Evolutionary conservation across 176 grass and related monocot genomes (phyloP).

Genomic region (Microstegium vimineum): DNA sequence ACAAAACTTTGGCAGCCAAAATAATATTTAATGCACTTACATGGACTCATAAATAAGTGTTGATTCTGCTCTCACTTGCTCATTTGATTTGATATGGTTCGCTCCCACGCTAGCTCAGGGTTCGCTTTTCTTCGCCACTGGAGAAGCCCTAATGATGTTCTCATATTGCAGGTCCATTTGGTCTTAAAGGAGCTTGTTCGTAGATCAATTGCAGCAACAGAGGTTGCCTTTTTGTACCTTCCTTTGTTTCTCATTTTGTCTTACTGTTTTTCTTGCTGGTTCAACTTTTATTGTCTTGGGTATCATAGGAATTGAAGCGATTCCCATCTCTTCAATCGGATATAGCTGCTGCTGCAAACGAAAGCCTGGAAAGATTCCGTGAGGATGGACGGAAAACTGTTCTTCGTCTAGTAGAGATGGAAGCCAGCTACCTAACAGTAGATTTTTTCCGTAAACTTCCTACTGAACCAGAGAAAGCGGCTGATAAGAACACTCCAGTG

Average conservation of each 20-base stretch:
- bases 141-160: neutral
- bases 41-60: neutral
- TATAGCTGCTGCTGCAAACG: conserved; percentile 96
- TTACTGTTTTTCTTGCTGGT: neutral
- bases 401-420: conserved; percentile 97
- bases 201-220: conserved; percentile 86
- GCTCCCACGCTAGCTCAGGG: neutral
- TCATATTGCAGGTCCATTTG: conserved; percentile 76
- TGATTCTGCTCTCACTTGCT: neutral
- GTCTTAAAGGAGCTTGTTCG: conserved; percentile 97
- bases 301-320: conserved; percentile 83
- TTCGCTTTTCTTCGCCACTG: neutral
- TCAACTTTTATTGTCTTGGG: conserved; percentile 7
- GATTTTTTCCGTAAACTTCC: conserved; percentile 99
- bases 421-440: conserved; percentile 91
- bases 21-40: neutral
- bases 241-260: neutral
- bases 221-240: conserved; percentile 33
- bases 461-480: conserved; percentile 81
- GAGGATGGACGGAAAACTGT: conserved; percentile 92
- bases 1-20: neutral
- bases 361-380: conserved; percentile 91
- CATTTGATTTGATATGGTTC: neutral
- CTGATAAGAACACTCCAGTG: conserved; percentile 59
- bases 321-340: conserved; percentile 97